Evolutionary conservation across 2,329 filamentous ascomycete genomes (phyloP).

Genomic region (Cylindrodendrum hubeiense): DNA sequence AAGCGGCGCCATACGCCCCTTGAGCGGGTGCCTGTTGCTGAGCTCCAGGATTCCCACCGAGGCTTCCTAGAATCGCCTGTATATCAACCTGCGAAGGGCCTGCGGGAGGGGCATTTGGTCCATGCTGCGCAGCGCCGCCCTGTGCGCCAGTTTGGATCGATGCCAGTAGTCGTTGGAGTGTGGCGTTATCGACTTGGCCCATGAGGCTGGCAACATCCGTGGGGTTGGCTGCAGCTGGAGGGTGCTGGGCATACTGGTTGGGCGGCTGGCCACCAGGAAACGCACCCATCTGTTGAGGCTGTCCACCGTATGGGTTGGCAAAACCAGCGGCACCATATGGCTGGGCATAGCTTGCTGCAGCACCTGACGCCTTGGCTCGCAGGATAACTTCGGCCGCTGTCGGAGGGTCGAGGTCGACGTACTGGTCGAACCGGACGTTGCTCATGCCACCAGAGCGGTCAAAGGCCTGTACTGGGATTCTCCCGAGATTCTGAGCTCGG

Average conservation of each 20-base stretch:
- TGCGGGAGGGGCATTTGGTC: conserved; percentile 37
- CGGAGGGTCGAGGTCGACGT: conserved; percentile 82
- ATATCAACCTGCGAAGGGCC: conserved; percentile 55
- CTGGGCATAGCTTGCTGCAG: conserved; percentile 46
- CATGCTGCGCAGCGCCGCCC: conserved; percentile 32
- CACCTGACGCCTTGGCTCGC: conserved; percentile 69
- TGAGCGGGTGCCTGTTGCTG: conserved; percentile 41
- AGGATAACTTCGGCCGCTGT: conserved; percentile 86
- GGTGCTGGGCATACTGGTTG: conserved; percentile 50
- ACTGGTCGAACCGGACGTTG: conserved; percentile 88
- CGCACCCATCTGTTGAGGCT: conserved; percentile 43
- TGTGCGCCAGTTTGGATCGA: conserved; percentile 60
- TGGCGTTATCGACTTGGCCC: conserved; percentile 74
- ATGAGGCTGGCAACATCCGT: conserved; percentile 74
- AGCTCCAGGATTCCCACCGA: conserved; percentile 46
- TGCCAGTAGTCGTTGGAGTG: conserved; percentile 77
- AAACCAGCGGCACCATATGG: conserved; percentile 45
- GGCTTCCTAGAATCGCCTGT: conserved; percentile 59
- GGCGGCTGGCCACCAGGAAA: conserved; percentile 44
- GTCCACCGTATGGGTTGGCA: conserved; percentile 48
- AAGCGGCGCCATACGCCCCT: conserved; percentile 45
- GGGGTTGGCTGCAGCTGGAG: conserved; percentile 45
- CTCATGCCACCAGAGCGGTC: conserved; percentile 80
- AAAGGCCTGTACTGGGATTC: conserved; percentile 87
- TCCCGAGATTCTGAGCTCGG: conserved; percentile 75